Evolutionary conservation across 2,329 filamentous ascomycete species (phyloP).

Genomic region (Phyllachora maydis): DNA sequence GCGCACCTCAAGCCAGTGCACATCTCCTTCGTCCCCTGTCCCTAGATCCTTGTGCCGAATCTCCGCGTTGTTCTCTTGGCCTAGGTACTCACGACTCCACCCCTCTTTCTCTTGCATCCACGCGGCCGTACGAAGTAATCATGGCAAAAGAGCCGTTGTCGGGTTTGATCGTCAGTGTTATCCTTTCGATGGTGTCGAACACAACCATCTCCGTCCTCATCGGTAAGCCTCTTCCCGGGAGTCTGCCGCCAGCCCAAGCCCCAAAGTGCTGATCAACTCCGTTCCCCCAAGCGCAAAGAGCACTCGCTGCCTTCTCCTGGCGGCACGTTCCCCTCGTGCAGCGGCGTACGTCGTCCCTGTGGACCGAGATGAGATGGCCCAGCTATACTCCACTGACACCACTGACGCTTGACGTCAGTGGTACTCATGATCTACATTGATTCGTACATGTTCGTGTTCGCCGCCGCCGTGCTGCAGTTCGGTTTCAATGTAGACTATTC

Average conservation of each 20-base stretch:
- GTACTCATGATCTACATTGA: conserved; percentile 38
- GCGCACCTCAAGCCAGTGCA: too few species aligned
- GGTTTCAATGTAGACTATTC: conserved; percentile 33
- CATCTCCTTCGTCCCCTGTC: too few species aligned
- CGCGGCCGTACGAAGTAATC: too few species aligned
- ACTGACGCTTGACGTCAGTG: too few species aligned
- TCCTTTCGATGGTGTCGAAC: conserved; percentile 8
- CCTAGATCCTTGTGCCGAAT: too few species aligned
- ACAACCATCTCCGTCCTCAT: conserved; percentile 7
- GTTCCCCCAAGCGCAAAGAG: conserved; percentile 4
- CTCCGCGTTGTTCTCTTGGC: too few species aligned
- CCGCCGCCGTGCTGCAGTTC: conserved; percentile 32
- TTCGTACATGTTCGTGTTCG: conserved; percentile 37
- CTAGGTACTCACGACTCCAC: too few species aligned
- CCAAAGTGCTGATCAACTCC: neutral
- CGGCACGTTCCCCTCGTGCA: conserved; percentile 6
- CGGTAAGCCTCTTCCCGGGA: conserved; percentile 4
- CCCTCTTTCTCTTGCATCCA: too few species aligned
- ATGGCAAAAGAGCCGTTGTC: conserved; percentile 6
- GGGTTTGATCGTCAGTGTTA: conserved; percentile 7
- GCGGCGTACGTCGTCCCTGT: too few species aligned
- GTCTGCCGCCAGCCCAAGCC: neutral
- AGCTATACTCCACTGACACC: too few species aligned
- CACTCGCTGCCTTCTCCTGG: conserved; percentile 6
- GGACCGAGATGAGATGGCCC: too few species aligned